Base-by-base conservation (phyloP, 2,329 filamentous ascomycete species). In the Botrytis hyacinthi region DNA sequence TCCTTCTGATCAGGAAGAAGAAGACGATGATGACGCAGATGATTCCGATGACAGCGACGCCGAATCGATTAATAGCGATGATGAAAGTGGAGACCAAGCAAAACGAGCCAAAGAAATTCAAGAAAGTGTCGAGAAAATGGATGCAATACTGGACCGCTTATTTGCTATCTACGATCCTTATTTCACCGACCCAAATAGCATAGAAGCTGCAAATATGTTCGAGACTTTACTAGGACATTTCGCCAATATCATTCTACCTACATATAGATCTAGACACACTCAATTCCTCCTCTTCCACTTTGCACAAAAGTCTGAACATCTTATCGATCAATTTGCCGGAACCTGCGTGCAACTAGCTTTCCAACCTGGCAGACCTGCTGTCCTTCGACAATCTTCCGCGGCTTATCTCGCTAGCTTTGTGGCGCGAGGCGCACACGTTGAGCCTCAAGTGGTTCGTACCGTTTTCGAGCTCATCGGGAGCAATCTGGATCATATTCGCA, bases 241-340 rank as follows among this genome's bases (percentile, higher is more conserved):
- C 80, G 89, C 91, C 75, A 92, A 89, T 80, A 93, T 94, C 79
- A 94, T 99, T 74, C 87, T 99, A 44, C 94, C 95, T 5, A 97
- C 94, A 22, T 94, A 96, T 81, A 93, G 94, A 77, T 97, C 94
- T 37, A 91, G 96, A 48, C 95, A 98, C 81, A 94, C 94, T 0
- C 96, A 99, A 80, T 99, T 98, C 79, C 88, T 99, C 66, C 87
- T 98, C 69, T 99, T 99, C 83, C 95, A 98, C 83, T 98, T 97
- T 81, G 93, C 93, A 26, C 95, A 99, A 82, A 89, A 88, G 73
- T 93, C 93, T 14, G 90, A 92, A 44, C 87, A 88, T 62, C 89
- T 97, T 66, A 91, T 93, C 73, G 93, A 96, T 79, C 89, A 91
- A 67, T 98, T 98, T 80, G 91, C 93, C 61, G 92, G 92, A 48